phyloP scores from a whole-genome alignment of 2,329 filamentous ascomycete species.

The Fusarium heterosporum region DNA sequence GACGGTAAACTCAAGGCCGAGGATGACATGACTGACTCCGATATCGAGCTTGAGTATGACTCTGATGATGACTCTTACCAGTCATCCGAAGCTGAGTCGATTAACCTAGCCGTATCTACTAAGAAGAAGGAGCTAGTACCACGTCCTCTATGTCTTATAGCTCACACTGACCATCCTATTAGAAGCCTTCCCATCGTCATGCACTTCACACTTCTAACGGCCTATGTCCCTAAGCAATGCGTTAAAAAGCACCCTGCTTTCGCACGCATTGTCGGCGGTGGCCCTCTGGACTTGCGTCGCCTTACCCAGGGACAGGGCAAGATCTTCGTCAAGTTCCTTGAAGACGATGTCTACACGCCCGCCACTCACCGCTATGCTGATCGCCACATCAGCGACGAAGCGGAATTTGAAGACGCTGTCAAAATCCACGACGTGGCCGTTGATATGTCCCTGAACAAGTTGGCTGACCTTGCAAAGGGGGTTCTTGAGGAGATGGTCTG shows the following conservation, averaged over 20 bases:
- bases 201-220: neutral
- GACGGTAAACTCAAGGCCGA: neutral
- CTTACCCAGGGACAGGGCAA: neutral
- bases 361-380: neutral
- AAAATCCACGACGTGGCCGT: neutral
- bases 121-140: neutral
- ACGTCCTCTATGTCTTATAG: neutral
- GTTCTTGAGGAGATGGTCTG: neutral
- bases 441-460: neutral
- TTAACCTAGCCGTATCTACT: too few species aligned
- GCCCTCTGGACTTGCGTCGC: neutral
- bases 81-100: too few species aligned
- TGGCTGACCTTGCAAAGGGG: rapidly evolving
- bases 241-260: neutral
- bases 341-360: neutral
- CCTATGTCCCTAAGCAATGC: neutral
- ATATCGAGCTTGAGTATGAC: neutral
- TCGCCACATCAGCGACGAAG: neutral
- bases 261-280: neutral
- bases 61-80: neutral
- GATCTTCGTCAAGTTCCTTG: neutral
- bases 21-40: neutral
- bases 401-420: neutral
- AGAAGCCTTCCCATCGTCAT: neutral
- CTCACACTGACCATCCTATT: neutral